Conservation (phyloP, 2,329 filamentous ascomycete genomes). For the Alternaria sp. region DNA sequence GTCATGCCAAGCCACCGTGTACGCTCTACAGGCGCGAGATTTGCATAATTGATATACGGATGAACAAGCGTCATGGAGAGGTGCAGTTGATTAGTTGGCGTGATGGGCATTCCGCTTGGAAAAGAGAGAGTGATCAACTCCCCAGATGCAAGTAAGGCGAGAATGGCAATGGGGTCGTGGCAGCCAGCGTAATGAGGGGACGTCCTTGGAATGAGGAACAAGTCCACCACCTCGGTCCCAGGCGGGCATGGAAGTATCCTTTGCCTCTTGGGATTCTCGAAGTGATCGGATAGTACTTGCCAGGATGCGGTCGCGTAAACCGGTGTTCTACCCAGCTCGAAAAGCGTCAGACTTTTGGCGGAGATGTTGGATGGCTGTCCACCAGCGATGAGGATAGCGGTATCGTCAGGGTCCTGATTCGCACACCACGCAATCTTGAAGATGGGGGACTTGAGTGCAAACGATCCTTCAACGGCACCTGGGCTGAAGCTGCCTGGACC, state of each 20-base stretch:
- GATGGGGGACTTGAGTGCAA: constrained; percentile 74
- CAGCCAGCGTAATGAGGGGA: constrained; percentile 87
- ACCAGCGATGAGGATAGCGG: constrained; percentile 83
- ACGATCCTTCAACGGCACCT: constrained; percentile 55
- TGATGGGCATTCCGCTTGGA: constrained; percentile 88
- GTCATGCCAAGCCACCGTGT: constrained; percentile 87
- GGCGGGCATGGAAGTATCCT: constrained; percentile 76
- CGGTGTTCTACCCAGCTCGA: constrained; percentile 88
- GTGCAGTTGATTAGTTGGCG: constrained; percentile 90
- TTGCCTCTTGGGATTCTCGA: constrained; percentile 75
- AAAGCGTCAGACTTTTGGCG: constrained; percentile 80
- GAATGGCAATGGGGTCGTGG: constrained; percentile 86
- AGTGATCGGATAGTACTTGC: constrained; percentile 80
- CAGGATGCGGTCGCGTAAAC: constrained; percentile 91
- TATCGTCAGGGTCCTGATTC: constrained; percentile 92
- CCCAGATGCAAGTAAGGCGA: constrained; percentile 81
- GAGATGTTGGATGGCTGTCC: constrained; percentile 72
- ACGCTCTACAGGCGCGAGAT: constrained; percentile 76
- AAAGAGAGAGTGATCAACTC: constrained; percentile 91
- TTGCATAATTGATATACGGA: constrained; percentile 79
- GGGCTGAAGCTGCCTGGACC: constrained; percentile 53
- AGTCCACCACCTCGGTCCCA: constrained; percentile 77
- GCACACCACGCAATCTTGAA: constrained; percentile 89
- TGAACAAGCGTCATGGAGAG: constrained; percentile 87
- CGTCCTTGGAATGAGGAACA: constrained; percentile 79